Percentiles rank a stretch among this genome's conserved stretches.
phyloP scores from a whole-genome alignment of 2,329 filamentous ascomycete genomes.

The Helotiales sp. region DNA sequence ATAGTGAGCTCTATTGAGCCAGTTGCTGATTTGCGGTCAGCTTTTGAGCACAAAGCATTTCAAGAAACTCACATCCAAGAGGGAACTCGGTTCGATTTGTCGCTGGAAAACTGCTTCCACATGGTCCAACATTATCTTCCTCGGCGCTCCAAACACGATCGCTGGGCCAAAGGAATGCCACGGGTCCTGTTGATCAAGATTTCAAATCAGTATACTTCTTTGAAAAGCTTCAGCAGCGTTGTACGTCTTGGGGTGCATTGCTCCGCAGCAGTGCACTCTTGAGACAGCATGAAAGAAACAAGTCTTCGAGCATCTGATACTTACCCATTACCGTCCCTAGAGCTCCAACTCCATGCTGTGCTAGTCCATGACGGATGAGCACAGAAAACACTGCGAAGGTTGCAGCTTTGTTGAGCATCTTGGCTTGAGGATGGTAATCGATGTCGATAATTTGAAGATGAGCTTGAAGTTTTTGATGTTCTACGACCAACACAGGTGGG shows the following conservation, averaged over 20 bases:
- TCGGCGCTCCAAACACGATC: constrained; percentile 56
- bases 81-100: constrained; percentile 57
- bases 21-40: constrained; percentile 41
- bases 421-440: no score
- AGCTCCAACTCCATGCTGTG: constrained; percentile 19
- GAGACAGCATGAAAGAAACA: no score
- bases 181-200: constrained; percentile 56
- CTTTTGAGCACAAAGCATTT: background rate
- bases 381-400: background rate
- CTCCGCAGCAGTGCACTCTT: no score
- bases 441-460: no score
- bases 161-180: constrained; percentile 60
- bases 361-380: background rate
- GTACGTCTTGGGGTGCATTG: no score
- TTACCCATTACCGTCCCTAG: constrained; percentile 1
- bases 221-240: no score
- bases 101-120: constrained; percentile 50
- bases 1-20: constrained; percentile 56
- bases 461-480: no score
- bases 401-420: background rate
- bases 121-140: constrained; percentile 57
- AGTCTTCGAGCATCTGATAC: no score
- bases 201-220: no score
- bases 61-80: constrained; percentile 46
- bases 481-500: no score